Evolutionary conservation across 306 rosid species (phyloP).

Genomic region (Trifolium pratense): DNA sequence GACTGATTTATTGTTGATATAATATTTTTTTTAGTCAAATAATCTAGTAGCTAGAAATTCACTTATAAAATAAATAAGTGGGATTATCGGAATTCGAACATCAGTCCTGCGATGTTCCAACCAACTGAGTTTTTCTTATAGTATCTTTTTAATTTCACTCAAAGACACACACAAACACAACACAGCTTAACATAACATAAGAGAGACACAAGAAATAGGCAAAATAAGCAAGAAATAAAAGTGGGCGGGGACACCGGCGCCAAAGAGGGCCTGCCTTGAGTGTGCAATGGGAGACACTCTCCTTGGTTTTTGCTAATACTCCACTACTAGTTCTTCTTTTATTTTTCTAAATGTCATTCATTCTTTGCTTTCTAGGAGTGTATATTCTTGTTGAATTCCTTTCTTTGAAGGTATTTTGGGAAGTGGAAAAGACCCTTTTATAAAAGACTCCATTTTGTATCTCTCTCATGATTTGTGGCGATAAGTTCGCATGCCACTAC

Average conservation of each 20-base stretch:
- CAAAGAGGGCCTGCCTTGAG: slow-evolving; percentile 83
- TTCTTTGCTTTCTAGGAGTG: slow-evolving; percentile 21
- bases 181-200: slow-evolving; percentile 24
- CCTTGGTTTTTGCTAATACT: slow-evolving; percentile 69
- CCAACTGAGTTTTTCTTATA: too few species aligned
- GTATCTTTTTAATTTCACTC: slow-evolving; percentile 17
- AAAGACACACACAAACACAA: slow-evolving; percentile 24
- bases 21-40: too few species aligned
- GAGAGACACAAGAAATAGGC: slow-evolving; percentile 32
- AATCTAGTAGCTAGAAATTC: too few species aligned
- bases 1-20: too few species aligned
- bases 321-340: slow-evolving; percentile 19
- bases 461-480: slow-evolving; percentile 84
- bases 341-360: background rate
- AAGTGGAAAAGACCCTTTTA: slow-evolving; percentile 55
- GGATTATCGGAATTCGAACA: too few species aligned
- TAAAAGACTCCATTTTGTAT: background rate
- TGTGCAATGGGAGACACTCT: slow-evolving; percentile 75
- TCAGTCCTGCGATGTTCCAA: too few species aligned
- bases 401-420: slow-evolving; percentile 56
- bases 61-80: too few species aligned
- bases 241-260: slow-evolving; percentile 99
- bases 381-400: background rate
- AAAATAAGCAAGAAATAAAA: slow-evolving; percentile 49
- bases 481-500: slow-evolving; percentile 87